Conservation (phyloP, 2,329 filamentous ascomycete species). For the Xylaria sp. region DNA sequence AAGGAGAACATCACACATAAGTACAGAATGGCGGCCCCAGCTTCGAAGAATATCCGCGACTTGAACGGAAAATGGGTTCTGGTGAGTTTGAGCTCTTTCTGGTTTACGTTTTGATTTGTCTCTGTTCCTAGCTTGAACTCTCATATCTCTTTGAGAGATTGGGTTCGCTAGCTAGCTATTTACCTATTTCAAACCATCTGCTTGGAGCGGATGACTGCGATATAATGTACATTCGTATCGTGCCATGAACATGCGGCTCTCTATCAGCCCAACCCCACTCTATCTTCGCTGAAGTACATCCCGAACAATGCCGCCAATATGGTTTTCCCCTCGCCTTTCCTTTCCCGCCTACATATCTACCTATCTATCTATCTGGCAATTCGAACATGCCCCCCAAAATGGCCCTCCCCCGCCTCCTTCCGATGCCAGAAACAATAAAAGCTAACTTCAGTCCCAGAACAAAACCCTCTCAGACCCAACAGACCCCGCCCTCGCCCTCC, state of each 20-base stretch:
- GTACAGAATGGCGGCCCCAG: slow-evolving; percentile 74
- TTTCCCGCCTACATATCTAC: not conserved
- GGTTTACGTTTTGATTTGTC: not conserved
- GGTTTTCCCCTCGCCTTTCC: no score
- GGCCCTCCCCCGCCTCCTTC: not conserved
- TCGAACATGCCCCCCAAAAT: not conserved
- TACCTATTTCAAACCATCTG: not conserved
- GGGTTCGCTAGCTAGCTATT: not conserved
- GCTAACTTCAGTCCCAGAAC: slow-evolving; percentile 65
- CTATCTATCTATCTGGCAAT: not conserved
- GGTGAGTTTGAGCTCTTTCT: slow-evolving; percentile 58
- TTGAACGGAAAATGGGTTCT: slow-evolving; percentile 76
- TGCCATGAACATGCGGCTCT: not conserved
- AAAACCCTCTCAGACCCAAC: slow-evolving; percentile 75
- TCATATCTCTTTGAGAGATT: not conserved
- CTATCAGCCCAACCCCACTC: not conserved
- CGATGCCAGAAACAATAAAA: not conserved
- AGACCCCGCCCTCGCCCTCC: slow-evolving; percentile 76
- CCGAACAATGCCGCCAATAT: not conserved
- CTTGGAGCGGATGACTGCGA: not conserved
- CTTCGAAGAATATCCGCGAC: slow-evolving; percentile 72
- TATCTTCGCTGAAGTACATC: not conserved
- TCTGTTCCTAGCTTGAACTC: not conserved
- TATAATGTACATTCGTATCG: not conserved
- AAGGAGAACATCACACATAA: not conserved